Conservation (phyloP, 176 grass and related monocot genomes). For the Otatea glauca region DNA sequence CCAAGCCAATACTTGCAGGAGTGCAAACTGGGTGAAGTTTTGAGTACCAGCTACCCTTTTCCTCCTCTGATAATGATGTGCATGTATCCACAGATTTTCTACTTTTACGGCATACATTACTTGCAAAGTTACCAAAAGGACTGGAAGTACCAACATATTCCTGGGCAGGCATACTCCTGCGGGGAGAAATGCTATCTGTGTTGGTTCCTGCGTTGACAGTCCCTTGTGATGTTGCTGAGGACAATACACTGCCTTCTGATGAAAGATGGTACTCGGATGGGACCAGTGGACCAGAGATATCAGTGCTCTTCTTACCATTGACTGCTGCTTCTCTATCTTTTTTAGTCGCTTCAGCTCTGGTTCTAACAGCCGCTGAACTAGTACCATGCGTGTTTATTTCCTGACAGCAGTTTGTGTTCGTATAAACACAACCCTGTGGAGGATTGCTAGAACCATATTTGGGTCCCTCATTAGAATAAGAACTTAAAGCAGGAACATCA, state of each 20-base stretch:
- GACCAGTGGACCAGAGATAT: constrained; percentile 20
- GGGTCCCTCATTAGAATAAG: constrained; percentile 31
- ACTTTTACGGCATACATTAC: constrained; percentile 33
- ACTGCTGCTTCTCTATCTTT: constrained; percentile 8
- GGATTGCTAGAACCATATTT: constrained; percentile 37
- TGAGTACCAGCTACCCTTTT: constrained; percentile 47
- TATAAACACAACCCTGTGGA: constrained; percentile 32
- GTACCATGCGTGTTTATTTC: constrained; percentile 19
- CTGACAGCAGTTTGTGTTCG: constrained; percentile 26
- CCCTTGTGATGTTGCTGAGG: constrained; percentile 38
- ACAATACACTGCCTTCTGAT: constrained; percentile 35
- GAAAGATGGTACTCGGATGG: constrained; percentile 25
- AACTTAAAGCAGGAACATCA: constrained; percentile 25
- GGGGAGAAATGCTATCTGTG: constrained; percentile 27
- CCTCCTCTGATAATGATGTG: constrained; percentile 37
- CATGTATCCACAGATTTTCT: constrained; percentile 40
- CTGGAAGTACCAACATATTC: constrained; percentile 38
- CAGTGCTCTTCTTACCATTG: constrained; percentile 40
- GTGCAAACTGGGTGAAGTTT: constrained; percentile 38
- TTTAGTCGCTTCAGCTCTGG: constrained; percentile 43
- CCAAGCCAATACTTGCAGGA: constrained; percentile 43
- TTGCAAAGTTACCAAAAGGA: constrained; percentile 40
- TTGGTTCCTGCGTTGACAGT: constrained; percentile 20
- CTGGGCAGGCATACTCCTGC: constrained; percentile 39
- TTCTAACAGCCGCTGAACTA: constrained; percentile 36